Evolutionary conservation across 495 filamentous ascomycete genomes (phyloP).

Genomic region (Penicillium macrosclerotiorum): DNA sequence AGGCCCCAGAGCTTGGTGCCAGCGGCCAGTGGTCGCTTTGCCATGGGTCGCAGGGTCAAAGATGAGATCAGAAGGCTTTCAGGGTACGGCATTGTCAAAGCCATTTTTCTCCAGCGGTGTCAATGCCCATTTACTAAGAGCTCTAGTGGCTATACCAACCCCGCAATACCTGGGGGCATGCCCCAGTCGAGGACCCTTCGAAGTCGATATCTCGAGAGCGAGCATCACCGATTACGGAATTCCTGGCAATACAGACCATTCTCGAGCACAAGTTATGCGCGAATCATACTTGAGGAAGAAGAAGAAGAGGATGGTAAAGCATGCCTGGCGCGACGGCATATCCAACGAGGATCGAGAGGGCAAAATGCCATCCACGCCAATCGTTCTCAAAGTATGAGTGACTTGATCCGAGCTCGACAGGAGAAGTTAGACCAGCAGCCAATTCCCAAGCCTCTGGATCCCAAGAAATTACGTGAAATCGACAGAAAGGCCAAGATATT

Average conservation of each 20-base stretch:
- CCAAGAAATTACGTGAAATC: slow-evolving; percentile 2
- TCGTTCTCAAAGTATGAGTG: not conserved
- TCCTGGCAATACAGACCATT: slow-evolving; percentile 1
- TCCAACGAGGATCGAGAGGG: not conserved
- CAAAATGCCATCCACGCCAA: not conserved
- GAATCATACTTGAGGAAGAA: slow-evolving; percentile 11
- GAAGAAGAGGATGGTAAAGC: slow-evolving; percentile 7
- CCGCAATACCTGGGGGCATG: no score
- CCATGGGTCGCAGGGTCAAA: not conserved
- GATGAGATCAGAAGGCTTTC: not conserved
- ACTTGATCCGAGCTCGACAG: slow-evolving; percentile 10
- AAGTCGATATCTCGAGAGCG: not conserved
- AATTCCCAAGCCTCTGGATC: slow-evolving; percentile 1
- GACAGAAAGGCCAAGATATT: not conserved
- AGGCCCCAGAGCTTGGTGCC: slow-evolving; percentile 12
- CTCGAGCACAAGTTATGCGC: slow-evolving; percentile 3
- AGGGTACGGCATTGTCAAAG: no score
- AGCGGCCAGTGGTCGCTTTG: not conserved
- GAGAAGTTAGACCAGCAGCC: not conserved
- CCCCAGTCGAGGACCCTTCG: no score
- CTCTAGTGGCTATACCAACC: no score
- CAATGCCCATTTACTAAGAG: no score
- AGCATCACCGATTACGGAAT: not conserved
- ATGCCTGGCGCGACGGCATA: not conserved
- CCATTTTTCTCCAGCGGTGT: no score